Conservation (phyloP, 176 grass and related monocot genomes). For the Avena insularis region DNA sequence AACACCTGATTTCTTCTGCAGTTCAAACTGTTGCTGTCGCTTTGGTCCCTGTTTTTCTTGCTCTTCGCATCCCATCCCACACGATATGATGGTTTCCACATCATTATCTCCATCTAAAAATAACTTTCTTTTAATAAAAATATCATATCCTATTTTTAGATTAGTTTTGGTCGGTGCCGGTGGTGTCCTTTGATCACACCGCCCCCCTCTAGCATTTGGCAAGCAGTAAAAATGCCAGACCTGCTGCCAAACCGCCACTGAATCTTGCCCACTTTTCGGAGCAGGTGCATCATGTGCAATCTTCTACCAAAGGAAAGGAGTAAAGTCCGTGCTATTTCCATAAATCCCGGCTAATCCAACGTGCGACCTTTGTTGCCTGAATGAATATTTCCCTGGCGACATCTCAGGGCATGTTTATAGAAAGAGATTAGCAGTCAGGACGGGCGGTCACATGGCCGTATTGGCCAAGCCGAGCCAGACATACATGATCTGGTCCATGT, state of each 20-base stretch:
- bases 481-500: constrained; percentile 47
- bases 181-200: constrained; percentile 40
- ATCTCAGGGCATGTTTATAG: neutral
- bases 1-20: constrained; percentile 48
- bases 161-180: constrained; percentile 45
- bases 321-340: constrained; percentile 41
- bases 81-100: constrained; percentile 14
- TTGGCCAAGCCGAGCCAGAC: constrained; percentile 32
- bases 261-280: constrained; percentile 33
- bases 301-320: constrained; percentile 38
- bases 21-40: constrained; percentile 54
- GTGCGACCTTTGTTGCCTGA: neutral
- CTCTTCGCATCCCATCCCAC: neutral
- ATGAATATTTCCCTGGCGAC: neutral
- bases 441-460: constrained; percentile 22
- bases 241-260: constrained; percentile 29
- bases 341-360: constrained; percentile 11
- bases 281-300: constrained; percentile 36
- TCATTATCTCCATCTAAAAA: neutral
- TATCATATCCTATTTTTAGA: constrained; percentile 28
- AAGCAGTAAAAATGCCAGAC: constrained; percentile 38
- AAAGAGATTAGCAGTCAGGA: neutral
- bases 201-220: constrained; percentile 12
- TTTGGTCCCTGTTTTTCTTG: constrained; percentile 44
- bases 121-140: neutral